Evolutionary conservation across 768 basidiomycete species (phyloP).

Genomic region (Tulasnella sp.): DNA sequence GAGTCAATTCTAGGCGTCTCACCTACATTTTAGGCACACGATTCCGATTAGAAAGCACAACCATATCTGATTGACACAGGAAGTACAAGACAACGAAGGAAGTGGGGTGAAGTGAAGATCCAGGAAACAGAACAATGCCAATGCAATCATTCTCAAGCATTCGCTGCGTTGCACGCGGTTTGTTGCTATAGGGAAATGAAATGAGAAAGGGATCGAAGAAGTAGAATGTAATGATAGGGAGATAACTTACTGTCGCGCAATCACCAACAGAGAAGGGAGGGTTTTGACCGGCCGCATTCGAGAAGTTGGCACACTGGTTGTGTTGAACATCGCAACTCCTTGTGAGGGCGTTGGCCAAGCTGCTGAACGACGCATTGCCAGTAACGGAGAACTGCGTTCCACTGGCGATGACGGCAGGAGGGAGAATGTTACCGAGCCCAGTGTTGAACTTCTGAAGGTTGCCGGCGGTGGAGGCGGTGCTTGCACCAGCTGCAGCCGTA

Average conservation of each 20-base stretch:
- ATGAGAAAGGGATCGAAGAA: background rate
- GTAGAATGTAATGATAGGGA: background rate
- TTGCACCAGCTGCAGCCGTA: slow-evolving; percentile 16
- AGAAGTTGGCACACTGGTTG: slow-evolving; percentile 43
- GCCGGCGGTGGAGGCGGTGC: slow-evolving; percentile 20
- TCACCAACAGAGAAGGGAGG: slow-evolving; percentile 16
- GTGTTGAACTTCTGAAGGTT: slow-evolving; percentile 48
- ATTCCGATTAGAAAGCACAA: too few species aligned
- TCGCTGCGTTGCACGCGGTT: background rate
- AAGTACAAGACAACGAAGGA: too few species aligned
- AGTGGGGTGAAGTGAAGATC: too few species aligned
- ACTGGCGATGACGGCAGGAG: slow-evolving; percentile 38
- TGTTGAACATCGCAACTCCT: slow-evolving; percentile 51
- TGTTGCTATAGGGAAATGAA: background rate
- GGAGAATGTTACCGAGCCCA: slow-evolving; percentile 34
- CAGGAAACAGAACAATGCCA: too few species aligned
- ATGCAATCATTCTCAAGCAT: too few species aligned
- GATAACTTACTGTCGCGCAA: slow-evolving; percentile 9
- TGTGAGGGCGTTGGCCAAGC: slow-evolving; percentile 39
- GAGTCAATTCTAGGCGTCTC: too few species aligned
- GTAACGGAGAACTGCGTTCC: slow-evolving; percentile 39
- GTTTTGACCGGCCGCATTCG: slow-evolving; percentile 29
- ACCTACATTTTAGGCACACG: too few species aligned
- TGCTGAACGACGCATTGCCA: slow-evolving; percentile 40
- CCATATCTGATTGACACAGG: too few species aligned